phyloP scores from a whole-genome alignment of 345 rosid species.

The Turritis glabra region DNA sequence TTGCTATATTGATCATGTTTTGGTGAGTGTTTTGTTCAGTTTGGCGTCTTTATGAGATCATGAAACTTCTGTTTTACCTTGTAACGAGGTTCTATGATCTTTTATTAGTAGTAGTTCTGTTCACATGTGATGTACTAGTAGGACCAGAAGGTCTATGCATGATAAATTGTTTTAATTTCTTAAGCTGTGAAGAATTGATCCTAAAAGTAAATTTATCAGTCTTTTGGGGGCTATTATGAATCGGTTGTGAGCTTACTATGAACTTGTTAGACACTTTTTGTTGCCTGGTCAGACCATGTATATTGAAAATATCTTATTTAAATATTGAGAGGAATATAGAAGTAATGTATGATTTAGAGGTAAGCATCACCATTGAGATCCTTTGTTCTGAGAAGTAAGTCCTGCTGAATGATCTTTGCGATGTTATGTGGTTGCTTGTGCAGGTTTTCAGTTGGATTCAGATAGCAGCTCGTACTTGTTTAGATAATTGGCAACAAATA shows the following conservation, averaged over 20 bases:
- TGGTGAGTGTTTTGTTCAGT: not conserved
- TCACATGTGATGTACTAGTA: not conserved
- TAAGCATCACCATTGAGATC: not conserved
- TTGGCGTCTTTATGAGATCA: not conserved
- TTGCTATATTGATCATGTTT: not conserved
- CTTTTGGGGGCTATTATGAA: not conserved
- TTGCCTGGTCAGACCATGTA: too few relatives aligned
- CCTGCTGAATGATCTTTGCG: not conserved
- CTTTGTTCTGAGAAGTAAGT: not conserved
- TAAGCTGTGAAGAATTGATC: not conserved
- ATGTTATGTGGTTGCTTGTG: not conserved
- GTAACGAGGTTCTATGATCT: not conserved
- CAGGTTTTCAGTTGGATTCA: constrained; percentile 18
- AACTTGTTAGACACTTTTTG: too few relatives aligned
- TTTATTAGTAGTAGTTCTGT: not conserved
- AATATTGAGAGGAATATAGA: too few relatives aligned
- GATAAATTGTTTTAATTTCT: not conserved
- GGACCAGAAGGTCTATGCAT: not conserved
- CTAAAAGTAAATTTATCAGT: not conserved
- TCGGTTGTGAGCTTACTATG: too few relatives aligned
- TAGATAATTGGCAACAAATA: not conserved
- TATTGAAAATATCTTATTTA: too few relatives aligned
- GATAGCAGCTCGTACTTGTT: not conserved
- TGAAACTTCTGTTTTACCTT: not conserved
- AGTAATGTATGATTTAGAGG: not conserved